These are phyloP conservation scores for Pichia sp. DNA, from an alignment of 1,139 yeast genomes.

Conservation along the genomic window DNA sequence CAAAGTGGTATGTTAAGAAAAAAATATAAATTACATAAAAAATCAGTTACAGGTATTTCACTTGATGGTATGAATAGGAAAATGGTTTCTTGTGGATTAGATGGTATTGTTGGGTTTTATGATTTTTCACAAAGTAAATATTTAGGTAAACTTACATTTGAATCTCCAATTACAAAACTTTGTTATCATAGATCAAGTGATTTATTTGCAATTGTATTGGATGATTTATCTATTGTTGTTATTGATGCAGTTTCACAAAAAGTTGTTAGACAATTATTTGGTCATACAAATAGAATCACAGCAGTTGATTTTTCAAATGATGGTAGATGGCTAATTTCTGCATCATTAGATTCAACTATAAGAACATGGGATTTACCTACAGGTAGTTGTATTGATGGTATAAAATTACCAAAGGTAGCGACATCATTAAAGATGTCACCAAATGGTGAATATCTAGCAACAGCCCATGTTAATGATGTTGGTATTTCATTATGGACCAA, in stretches of 20 bases:
- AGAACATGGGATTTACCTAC: constrained; percentile 98
- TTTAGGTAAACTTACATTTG: constrained; percentile 62
- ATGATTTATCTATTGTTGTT: constrained; percentile 78
- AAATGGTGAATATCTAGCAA: constrained; percentile 85
- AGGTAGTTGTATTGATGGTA: constrained; percentile 95
- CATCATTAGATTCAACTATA: constrained; percentile 78
- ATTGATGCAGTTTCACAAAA: constrained; percentile 77
- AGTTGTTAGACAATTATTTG: constrained; percentile 81
- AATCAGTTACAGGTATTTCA: constrained; percentile 82
- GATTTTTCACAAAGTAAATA: constrained; percentile 70
- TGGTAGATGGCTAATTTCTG: constrained; percentile 91
- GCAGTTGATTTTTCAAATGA: constrained; percentile 88
- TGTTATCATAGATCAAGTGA: constrained; percentile 78
- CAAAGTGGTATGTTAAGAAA: constrained; percentile 83
- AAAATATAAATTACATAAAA: constrained; percentile 57
- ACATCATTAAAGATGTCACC: constrained; percentile 81
- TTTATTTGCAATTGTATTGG: constrained; percentile 77
- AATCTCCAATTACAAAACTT: constrained; percentile 73
- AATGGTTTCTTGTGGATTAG: constrained; percentile 83
- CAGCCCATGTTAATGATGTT: constrained; percentile 85
- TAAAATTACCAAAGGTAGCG: constrained; percentile 68
- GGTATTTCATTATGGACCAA: constrained; percentile 94
- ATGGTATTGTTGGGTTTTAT: constrained; percentile 84
- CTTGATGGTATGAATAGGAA: constrained; percentile 85
- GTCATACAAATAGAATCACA: constrained; percentile 86